These are phyloP conservation scores for Filobasidium floriforme DNA, from an alignment of 768 basidiomycete species.

Conservation along the genomic window DNA sequence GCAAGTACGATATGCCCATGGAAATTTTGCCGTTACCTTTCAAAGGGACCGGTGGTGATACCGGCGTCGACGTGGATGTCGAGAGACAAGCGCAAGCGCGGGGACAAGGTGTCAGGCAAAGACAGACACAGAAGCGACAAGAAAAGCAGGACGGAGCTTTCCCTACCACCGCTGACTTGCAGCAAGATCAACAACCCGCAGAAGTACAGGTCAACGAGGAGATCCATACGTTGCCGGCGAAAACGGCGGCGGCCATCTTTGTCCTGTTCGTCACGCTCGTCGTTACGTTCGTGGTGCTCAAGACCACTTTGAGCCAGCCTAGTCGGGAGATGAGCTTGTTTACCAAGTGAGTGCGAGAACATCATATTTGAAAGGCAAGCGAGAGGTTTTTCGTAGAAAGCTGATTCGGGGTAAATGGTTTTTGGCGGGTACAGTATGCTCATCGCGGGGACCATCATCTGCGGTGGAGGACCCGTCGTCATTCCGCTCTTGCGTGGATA, in stretches of 20 bases:
- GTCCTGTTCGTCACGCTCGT: constrained; percentile 20
- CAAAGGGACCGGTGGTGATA: too few relatives aligned
- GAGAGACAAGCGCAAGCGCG: not conserved
- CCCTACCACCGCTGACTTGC: not conserved
- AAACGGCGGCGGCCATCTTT: constrained; percentile 15
- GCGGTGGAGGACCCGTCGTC: constrained; percentile 54
- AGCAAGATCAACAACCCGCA: not conserved
- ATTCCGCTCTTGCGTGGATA: constrained; percentile 54
- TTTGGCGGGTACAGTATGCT: constrained; percentile 24
- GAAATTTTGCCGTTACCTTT: too few relatives aligned
- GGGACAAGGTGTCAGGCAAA: not conserved
- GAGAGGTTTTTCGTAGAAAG: not conserved
- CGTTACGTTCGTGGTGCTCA: constrained; percentile 27
- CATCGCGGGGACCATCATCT: constrained; percentile 32
- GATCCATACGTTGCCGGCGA: constrained; percentile 15
- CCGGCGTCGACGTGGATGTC: not conserved
- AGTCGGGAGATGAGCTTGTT: constrained; percentile 18
- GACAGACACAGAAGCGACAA: not conserved
- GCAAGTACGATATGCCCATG: not conserved
- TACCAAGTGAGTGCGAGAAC: constrained; percentile 8
- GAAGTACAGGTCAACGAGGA: constrained; percentile 10
- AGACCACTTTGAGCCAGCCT: constrained; percentile 4
- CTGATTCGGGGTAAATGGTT: constrained; percentile 22
- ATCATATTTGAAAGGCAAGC: not conserved
- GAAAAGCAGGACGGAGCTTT: not conserved